Conservation (phyloP, 257 asterid species). For the Anisodus acutangulus region DNA sequence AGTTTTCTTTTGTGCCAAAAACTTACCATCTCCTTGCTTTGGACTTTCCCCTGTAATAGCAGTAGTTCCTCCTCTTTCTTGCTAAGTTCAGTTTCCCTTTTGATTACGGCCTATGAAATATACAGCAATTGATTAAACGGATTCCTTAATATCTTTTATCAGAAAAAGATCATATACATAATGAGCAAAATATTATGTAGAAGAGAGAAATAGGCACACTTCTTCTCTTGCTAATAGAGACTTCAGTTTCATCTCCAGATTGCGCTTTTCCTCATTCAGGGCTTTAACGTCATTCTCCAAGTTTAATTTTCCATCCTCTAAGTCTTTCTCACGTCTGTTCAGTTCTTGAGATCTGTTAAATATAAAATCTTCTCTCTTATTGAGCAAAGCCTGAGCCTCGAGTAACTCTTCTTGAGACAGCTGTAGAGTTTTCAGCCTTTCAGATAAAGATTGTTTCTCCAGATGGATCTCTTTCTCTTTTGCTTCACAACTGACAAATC, state of each 20-base stretch:
- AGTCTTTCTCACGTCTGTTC: conserved; percentile 63
- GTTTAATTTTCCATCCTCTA: conserved; percentile 55
- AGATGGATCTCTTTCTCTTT: conserved; percentile 80
- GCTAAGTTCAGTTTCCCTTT: conserved; percentile 61
- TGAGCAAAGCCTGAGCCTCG: conserved; percentile 79
- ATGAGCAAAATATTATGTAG: conserved; percentile 31
- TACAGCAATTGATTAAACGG: conserved; percentile 28
- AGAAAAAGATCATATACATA: conserved; percentile 28
- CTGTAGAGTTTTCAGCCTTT: conserved; percentile 77
- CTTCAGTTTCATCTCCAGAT: conserved; percentile 55
- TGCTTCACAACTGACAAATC: conserved; percentile 67
- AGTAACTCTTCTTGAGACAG: conserved; percentile 74
- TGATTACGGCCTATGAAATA: conserved; percentile 55
- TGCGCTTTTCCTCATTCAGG: conserved; percentile 56
- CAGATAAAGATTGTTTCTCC: conserved; percentile 76
- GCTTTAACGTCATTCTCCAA: conserved; percentile 60
- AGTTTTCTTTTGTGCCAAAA: background rate
- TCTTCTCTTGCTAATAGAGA: conserved; percentile 81
- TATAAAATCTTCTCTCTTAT: conserved; percentile 83
- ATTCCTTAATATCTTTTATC: background rate
- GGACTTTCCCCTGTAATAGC: conserved; percentile 63
- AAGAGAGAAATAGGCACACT: conserved; percentile 45
- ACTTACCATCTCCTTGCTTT: conserved; percentile 82
- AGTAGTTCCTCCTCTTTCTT: conserved; percentile 81
- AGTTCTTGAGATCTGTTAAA: conserved; percentile 70